Evolutionary conservation across 768 basidiomycete species (phyloP), one percentile per base, ranked within the genome.

Genomic region (Clitopilus passeckerianus): DNA sequence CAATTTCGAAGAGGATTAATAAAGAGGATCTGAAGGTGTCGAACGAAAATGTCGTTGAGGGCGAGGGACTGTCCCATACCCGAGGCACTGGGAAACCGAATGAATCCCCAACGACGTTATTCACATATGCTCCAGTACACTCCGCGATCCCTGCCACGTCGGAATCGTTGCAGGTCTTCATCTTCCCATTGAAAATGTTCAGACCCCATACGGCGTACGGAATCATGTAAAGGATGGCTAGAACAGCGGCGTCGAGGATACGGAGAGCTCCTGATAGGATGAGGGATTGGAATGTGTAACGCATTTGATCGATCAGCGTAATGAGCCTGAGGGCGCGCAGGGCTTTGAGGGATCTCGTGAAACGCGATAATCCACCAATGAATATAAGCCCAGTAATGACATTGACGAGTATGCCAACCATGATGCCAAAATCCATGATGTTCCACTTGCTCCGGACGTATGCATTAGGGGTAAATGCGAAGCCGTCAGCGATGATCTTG

Each of bases 361-460:
- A 75, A n/a, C 93, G 85, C 71, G 85, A 87, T 57, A 95, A 73
- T 37, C 90, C 91, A 50, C 89, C 88, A 57, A 92, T 76, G 68
- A 90, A 87, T 60, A 91, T 76, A 35, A 96, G 74, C 0, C 83
- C 84, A 0, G 87, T 89, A 0, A 81, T 78, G 55, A 91, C 80
- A 61, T 92, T 95, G 67, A 89, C 78, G 23, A 94, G 71, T 30
- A 96, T 72, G 5, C 92, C 90, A 34, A 76, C 70, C 76, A 98
- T 84, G 69, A 98, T 89, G 68, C 92, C 70, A 64, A 95, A 87
- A 73, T 98, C 96, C 59, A 98, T 75, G 65, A 89, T 71, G 70
- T 98, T 98, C 94, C 95, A 98, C 7, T 95, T 87, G 61, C 90
- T 91, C 24, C 87, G 87, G 27, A 97, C 71, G 68, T 98, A 98